Evolutionary conservation across 805 yeast species (phyloP).

Genomic region (Lachancea kluyveri): DNA sequence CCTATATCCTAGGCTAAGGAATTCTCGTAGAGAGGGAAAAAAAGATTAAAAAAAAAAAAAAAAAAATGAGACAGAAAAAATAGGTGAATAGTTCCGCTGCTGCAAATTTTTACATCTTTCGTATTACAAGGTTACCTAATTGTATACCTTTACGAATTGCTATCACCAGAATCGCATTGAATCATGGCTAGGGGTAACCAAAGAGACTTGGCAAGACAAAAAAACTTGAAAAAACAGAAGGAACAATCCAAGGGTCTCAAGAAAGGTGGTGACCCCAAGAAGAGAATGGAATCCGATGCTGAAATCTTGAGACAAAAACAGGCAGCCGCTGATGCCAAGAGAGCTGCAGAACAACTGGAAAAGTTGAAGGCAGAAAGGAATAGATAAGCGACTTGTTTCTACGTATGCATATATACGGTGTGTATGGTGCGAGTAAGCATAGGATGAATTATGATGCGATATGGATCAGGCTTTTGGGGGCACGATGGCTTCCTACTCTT

Average conservation of each 20-base stretch:
- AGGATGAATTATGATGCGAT: too few relatives aligned
- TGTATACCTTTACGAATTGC: too few relatives aligned
- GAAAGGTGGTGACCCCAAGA: slow-evolving; percentile 76
- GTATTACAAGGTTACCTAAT: too few relatives aligned
- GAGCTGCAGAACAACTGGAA: slow-evolving; percentile 25
- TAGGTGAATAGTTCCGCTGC: background rate
- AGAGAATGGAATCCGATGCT: slow-evolving; percentile 85
- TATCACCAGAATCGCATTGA: background rate
- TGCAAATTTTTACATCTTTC: background rate
- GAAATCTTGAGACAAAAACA: slow-evolving; percentile 87
- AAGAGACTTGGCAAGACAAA: slow-evolving; percentile 88
- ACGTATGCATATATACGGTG: too few relatives aligned
- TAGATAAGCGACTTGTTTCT: too few relatives aligned
- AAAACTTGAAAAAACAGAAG: slow-evolving; percentile 75
- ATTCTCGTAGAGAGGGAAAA: too few relatives aligned
- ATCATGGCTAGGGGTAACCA: slow-evolving; percentile 96
- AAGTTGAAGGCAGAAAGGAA: slow-evolving; percentile 1
- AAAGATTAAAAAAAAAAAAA: too few relatives aligned
- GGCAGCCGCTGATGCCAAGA: slow-evolving; percentile 41
- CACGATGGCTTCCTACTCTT: too few relatives aligned
- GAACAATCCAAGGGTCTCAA: slow-evolving; percentile 52
- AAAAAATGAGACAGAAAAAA: background rate
- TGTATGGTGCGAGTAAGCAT: too few relatives aligned
- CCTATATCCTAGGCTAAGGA: too few relatives aligned
- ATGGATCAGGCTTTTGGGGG: too few relatives aligned